Conservation (phyloP, 768 basidiomycete species). For the Lactifluus echinatus region DNA sequence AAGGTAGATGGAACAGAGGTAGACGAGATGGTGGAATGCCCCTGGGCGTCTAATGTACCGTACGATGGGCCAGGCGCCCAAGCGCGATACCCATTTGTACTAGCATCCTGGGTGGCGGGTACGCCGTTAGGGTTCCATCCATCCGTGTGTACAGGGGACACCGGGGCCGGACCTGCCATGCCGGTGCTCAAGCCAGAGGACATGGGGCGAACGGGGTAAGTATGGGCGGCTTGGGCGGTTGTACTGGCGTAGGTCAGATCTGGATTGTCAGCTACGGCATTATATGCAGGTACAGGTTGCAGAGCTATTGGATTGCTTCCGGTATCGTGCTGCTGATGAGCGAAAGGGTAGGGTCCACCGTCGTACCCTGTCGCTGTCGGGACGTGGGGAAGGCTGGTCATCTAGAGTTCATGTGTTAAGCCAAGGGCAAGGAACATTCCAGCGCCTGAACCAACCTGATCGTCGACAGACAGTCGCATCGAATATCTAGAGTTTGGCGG, state of each 20-base stretch:
- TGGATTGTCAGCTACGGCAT: background rate
- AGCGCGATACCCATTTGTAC: constrained; percentile 16
- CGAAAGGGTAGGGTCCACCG: constrained; percentile 1
- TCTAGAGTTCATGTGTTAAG: constrained; percentile 2
- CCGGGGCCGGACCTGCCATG: constrained; percentile 5
- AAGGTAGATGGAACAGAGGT: constrained; percentile 9
- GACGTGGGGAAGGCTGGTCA: constrained; percentile 8
- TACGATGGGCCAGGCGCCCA: constrained; percentile 14
- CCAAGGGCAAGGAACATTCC: background rate
- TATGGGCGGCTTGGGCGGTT: constrained; percentile 6
- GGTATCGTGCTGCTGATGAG: constrained; percentile 12
- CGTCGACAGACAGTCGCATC: constrained; percentile 7
- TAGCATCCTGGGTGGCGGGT: constrained; percentile 6
- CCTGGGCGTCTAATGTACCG: constrained; percentile 11
- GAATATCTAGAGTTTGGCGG: constrained; percentile 20
- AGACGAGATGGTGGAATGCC: constrained; percentile 5
- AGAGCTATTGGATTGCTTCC: constrained; percentile 11
- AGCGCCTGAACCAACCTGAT: constrained; percentile 11
- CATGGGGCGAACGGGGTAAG: constrained; percentile 9
- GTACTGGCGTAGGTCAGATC: constrained; percentile 10
- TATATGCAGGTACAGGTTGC: constrained; percentile 9
- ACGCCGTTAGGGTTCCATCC: constrained; percentile 10
- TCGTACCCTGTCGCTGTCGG: constrained; percentile 1
- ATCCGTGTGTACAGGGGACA: constrained; percentile 9
- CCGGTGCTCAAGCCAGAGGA: constrained; percentile 3